Base-by-base conservation (phyloP, 1,284 basidiomycete genomes). In the Microbotryum violaceum region DNA sequence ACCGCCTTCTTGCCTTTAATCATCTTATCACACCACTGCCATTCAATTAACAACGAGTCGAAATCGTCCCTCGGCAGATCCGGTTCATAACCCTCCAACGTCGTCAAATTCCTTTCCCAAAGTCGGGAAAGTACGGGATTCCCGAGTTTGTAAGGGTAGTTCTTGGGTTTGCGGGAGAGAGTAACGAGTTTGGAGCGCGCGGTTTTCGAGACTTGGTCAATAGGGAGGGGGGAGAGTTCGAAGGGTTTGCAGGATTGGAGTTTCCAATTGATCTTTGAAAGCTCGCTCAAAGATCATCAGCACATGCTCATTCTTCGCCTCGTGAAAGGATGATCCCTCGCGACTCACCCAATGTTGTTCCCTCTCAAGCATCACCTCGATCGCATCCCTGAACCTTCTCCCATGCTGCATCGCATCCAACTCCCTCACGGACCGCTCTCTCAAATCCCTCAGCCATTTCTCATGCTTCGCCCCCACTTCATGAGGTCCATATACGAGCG, bases 281-380 rank as follows among this genome's bases (percentile, higher is more conserved):
- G 5, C 6, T 21, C 27, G 27, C 52, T 49, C n/a, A 20, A 16
- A 47, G 14, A 23, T 31, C 9, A 33, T 16, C 5, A 4, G 42
- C 33, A 4, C 9, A 42, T 42, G 37, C 12, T 12, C 37, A 18
- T 18, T 42, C 37, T 42, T 42, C 14, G 4, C 37, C 37, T 42
- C 37, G 12, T 16, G 9, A 6, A 42, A 42, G 5, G 37, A 10
- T 42, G 0, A 12, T 1, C 16, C 37, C 37, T 42, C 37, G 14
- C 37, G 16, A 42, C 73, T 52, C 31, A 90, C 82, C 89, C 89
- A 91, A 70, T 89, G 89, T 74, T 83, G 84, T 74, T 91, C 89
- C 51, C 88, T 80, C 67, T 88, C 85, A 8, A 91, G 77, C 23
- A 90, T 84, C 8, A 80, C 78, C 51, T 74, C 77, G 44, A 87